Conservation (phyloP, 2,329 filamentous ascomycete species). For the Beauveria scarabaeidicola region DNA sequence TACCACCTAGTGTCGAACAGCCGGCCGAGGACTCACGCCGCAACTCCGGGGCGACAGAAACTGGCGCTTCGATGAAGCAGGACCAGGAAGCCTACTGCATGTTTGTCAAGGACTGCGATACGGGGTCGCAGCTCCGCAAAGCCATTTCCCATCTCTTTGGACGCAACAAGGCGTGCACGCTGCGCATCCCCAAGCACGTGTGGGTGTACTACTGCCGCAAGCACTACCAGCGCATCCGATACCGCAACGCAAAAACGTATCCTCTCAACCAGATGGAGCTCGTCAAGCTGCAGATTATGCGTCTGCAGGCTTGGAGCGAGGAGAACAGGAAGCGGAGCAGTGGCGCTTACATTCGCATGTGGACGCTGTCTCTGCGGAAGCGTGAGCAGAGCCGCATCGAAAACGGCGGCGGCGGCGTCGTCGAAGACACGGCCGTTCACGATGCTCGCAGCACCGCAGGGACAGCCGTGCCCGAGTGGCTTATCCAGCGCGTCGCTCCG, state of each 20-base stretch:
- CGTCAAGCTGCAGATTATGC: constrained; percentile 52
- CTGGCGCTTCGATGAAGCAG: constrained; percentile 11
- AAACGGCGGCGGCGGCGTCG: constrained; percentile 23
- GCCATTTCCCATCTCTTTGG: constrained; percentile 76
- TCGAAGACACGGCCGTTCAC: constrained; percentile 18
- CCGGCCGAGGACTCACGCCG: not conserved
- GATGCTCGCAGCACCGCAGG: constrained; percentile 22
- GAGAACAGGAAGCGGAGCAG: constrained; percentile 30
- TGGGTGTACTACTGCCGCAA: constrained; percentile 77
- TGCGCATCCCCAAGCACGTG: constrained; percentile 56
- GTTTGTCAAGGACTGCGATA: constrained; percentile 50
- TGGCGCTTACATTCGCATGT: constrained; percentile 32
- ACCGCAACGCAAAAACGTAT: constrained; percentile 55
- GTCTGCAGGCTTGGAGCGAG: constrained; percentile 55
- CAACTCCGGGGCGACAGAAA: constrained; percentile 11
- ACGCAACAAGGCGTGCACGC: constrained; percentile 70
- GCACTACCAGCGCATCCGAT: constrained; percentile 70
- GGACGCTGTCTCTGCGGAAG: constrained; percentile 55
- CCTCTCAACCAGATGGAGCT: constrained; percentile 55
- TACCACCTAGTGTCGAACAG: not conserved
- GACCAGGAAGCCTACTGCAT: constrained; percentile 36
- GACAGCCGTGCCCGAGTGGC: constrained; percentile 41
- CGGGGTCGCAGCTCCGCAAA: constrained; percentile 57
- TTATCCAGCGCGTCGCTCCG: constrained; percentile 35
- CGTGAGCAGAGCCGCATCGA: constrained; percentile 52